A percentile compares a stretch with the other conserved stretches of the same genome.
Evolutionary conservation across 2,329 filamentous ascomycete species (phyloP).

Genomic region (Xylaria sp.): DNA sequence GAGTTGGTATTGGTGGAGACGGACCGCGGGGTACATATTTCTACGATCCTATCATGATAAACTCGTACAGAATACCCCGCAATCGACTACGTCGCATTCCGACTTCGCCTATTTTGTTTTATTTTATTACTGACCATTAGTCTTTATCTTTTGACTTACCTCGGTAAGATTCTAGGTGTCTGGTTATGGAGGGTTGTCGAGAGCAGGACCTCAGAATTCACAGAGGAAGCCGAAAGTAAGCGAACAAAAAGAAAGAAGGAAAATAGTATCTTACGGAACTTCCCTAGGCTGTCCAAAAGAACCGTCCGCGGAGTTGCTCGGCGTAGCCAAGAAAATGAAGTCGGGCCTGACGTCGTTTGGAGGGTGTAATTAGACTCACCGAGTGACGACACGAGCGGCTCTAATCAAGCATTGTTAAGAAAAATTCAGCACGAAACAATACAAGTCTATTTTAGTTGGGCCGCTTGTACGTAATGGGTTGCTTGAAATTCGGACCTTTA

Average conservation of each 20-base stretch:
- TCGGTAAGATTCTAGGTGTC: background rate
- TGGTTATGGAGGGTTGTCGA: background rate
- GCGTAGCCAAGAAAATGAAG: slow-evolving; percentile 8
- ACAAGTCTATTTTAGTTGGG: slow-evolving; percentile 35
- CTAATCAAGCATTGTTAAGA: background rate
- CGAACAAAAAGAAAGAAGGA: background rate
- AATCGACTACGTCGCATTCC: slow-evolving; percentile 17
- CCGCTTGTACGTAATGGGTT: slow-evolving; percentile 49
- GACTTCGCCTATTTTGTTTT: slow-evolving; percentile 14
- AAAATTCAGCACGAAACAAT: background rate
- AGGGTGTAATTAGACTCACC: slow-evolving; percentile 28
- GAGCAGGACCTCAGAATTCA: background rate
- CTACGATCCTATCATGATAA: slow-evolving; percentile 3
- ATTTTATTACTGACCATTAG: background rate
- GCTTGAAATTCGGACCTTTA: slow-evolving; percentile 9
- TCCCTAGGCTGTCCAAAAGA: background rate
- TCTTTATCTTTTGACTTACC: background rate
- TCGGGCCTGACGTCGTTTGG: slow-evolving; percentile 14
- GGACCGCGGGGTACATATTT: slow-evolving; percentile 32
- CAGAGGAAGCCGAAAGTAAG: background rate
- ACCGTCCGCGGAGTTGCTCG: slow-evolving; percentile 41
- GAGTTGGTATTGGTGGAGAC: slow-evolving; percentile 30
- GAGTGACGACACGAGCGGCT: slow-evolving; percentile 29
- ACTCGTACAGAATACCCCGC: slow-evolving; percentile 22
- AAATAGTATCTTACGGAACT: background rate